Conservation (phyloP, 345 rosid genomes). For the Erysimum cheiranthoides region DNA sequence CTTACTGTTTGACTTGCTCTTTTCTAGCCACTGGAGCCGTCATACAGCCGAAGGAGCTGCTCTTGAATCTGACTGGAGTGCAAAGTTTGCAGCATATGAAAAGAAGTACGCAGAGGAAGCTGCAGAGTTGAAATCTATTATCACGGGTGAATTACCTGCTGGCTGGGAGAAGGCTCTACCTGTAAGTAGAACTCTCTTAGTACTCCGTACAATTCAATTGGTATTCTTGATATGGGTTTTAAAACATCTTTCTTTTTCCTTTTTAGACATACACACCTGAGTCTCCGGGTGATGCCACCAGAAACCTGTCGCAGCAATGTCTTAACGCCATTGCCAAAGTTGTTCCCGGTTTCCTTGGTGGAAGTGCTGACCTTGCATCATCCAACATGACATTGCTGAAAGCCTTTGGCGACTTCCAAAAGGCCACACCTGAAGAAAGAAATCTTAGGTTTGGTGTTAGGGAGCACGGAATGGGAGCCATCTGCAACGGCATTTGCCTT, state of each 20-base stretch:
- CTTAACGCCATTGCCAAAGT: slow-evolving; percentile 84
- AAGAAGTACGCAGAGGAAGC: slow-evolving; percentile 92
- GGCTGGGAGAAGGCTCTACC: slow-evolving; percentile 98
- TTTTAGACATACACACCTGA: slow-evolving; percentile 84
- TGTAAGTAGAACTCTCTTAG: slow-evolving; percentile 53
- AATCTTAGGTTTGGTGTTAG: slow-evolving; percentile 95
- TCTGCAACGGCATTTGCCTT: slow-evolving; percentile 88
- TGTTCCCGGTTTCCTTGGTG: slow-evolving; percentile 93
- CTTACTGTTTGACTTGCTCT: slow-evolving; percentile 21
- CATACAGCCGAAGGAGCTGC: slow-evolving; percentile 73
- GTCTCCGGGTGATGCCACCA: slow-evolving; percentile 90
- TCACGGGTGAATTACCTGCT: slow-evolving; percentile 80
- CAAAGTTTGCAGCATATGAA: slow-evolving; percentile 83
- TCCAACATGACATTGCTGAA: slow-evolving; percentile 97
- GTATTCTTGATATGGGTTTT: neutral
- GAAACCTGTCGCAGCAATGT: slow-evolving; percentile 89
- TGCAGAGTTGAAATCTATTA: slow-evolving; percentile 82
- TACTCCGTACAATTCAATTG: neutral
- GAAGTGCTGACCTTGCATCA: slow-evolving; percentile 98
- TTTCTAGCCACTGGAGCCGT: slow-evolving; percentile 94
- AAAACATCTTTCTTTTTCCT: slow-evolving; percentile 24
- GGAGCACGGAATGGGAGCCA: slow-evolving; percentile 99
- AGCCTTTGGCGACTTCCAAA: slow-evolving; percentile 89
- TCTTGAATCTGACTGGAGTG: slow-evolving; percentile 88
- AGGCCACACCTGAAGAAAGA: slow-evolving; percentile 89